A percentile compares a stretch with the other conserved stretches of the same genome.
Conservation (phyloP, 441 rosid species). For the Eutrema salsugineum region DNA sequence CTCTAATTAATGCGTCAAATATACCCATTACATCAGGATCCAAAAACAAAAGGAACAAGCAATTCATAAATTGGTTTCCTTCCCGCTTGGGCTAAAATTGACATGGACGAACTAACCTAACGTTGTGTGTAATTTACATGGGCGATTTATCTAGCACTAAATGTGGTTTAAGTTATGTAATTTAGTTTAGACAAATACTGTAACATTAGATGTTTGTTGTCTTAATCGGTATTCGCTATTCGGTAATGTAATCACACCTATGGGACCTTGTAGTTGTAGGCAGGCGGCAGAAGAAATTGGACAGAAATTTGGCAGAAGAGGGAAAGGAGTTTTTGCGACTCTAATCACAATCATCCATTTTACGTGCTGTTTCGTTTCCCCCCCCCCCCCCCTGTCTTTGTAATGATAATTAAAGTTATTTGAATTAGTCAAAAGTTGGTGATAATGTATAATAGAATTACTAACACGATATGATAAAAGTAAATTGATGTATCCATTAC, state of each 20-base stretch:
- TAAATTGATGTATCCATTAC: too few species aligned
- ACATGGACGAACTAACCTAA: neutral
- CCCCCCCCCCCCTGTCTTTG: neutral
- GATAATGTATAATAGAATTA: neutral
- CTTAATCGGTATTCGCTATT: neutral
- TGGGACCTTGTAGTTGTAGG: neutral
- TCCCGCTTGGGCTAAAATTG: neutral
- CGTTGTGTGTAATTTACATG: neutral
- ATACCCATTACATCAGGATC: neutral
- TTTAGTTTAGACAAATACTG: neutral
- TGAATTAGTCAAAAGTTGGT: slow-evolving; percentile 16
- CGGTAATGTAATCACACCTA: too few species aligned
- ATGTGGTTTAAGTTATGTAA: neutral
- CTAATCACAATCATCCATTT: neutral
- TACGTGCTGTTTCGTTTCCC: neutral
- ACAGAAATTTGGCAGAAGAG: neutral
- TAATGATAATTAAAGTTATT: neutral
- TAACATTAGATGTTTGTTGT: neutral
- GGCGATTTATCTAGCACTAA: neutral
- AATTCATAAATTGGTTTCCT: neutral
- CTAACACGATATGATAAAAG: neutral
- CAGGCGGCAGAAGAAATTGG: neutral
- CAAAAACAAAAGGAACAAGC: neutral
- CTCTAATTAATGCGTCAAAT: neutral
- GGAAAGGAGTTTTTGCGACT: neutral